Evolutionary conservation across 148 eudicot species (phyloP).

Genomic region (Arbutus unedo): DNA sequence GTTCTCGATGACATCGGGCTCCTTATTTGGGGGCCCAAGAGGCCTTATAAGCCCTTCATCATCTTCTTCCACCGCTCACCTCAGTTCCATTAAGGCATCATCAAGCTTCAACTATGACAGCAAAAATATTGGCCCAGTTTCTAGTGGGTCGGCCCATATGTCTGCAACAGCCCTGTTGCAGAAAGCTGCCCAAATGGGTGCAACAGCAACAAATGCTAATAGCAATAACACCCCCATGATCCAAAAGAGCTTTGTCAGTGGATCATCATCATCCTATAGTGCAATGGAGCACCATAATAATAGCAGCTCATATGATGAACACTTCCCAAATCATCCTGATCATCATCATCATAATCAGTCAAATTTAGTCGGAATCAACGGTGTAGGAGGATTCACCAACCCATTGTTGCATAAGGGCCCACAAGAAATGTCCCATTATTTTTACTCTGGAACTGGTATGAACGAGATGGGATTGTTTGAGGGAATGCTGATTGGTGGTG

Average conservation of each 20-base stretch:
- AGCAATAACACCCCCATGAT: slow-evolving; percentile 37
- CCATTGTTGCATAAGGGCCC: slow-evolving; percentile 28
- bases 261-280: slow-evolving; percentile 13
- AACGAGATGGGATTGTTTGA: slow-evolving; percentile 35
- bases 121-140: slow-evolving; percentile 21
- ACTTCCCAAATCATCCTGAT: slow-evolving; percentile 28
- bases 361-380: slow-evolving; percentile 18
- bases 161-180: slow-evolving; percentile 51
- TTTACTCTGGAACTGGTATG: slow-evolving; percentile 15
- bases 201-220: slow-evolving; percentile 37
- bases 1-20: slow-evolving; percentile 37
- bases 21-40: slow-evolving; percentile 38
- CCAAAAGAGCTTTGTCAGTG: slow-evolving; percentile 36
- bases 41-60: slow-evolving; percentile 21
- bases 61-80: slow-evolving; percentile 41
- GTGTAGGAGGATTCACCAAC: slow-evolving; percentile 14
- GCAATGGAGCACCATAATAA: slow-evolving; percentile 17
- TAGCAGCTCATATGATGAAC: slow-evolving; percentile 15
- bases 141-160: slow-evolving; percentile 37
- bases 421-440: slow-evolving; percentile 28
- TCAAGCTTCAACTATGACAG: slow-evolving; percentile 26
- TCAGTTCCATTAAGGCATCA: slow-evolving; percentile 30
- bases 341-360: slow-evolving; percentile 1
- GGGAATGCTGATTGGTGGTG: slow-evolving; percentile 24
- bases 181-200: slow-evolving; percentile 62